Evolutionary conservation across 176 grass and related monocot species (phyloP), one percentile per base, ranked within the genome.

Genomic region (Oryza glaberrima): DNA sequence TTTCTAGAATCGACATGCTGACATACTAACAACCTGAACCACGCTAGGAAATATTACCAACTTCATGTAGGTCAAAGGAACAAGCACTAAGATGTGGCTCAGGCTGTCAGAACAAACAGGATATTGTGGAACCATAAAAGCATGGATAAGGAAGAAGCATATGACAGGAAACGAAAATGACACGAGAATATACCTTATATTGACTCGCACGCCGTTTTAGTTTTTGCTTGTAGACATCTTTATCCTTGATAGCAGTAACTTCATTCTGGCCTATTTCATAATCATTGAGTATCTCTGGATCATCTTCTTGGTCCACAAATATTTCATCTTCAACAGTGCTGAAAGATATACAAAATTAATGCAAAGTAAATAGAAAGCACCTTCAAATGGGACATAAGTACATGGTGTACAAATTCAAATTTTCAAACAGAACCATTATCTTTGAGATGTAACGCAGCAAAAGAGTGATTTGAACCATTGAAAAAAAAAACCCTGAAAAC

Each of bases 261-360:
- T 92, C 91, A 75, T 91, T 86, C 66, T 96, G 94, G 65, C 89
- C 92, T 68, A 99, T 77, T 72, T 96, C 94, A 80, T 96, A 86
- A 88, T 99, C 96, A 91, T 99, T 90, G 4, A 92, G 67, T 61
- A 99, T 88, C 67, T 94, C 92, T 36, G 93, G 90, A 60, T 90
- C 88, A 88, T 99, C 97, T 61, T 77, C 86, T 92, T 96, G 94
- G 75, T 94, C 92, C 36, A 96, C 84, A 58, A 92, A 86, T 85
- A 99, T 94, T 72, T 94, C 92, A 86, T 92, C 94, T 94, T 96
- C 97, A 70, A 92, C 86, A 84, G 94, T 94, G 58, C 97, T 99
- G 86, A 69, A 83, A 19, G 30, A 66, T 7, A 88, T 40, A 69
- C 52, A 26, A 89, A 65, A 76, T 74, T 43, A 79, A 47, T 20